phyloP scores from a whole-genome alignment of 345 rosid genomes.

The Eucalyptus brandiana region DNA sequence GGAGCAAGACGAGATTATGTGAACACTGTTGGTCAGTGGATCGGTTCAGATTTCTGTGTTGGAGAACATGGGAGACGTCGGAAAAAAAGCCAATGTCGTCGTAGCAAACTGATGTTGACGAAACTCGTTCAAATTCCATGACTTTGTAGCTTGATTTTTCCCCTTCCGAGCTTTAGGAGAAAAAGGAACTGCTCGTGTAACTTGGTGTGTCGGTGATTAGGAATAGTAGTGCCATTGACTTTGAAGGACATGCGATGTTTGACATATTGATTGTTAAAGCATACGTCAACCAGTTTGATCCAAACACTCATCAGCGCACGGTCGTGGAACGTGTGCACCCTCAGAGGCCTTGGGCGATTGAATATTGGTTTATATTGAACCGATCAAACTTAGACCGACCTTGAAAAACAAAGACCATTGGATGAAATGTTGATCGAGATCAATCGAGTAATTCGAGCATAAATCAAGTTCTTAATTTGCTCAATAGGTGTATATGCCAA shows the following conservation, averaged over 20 bases:
- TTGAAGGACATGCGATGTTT: not conserved
- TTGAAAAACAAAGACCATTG: rapidly evolving
- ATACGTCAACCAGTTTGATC: not conserved
- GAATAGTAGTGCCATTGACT: not conserved
- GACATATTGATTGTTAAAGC: not conserved
- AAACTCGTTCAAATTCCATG: not conserved
- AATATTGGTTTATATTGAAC: not conserved
- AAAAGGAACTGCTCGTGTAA: not conserved
- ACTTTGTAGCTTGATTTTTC: not conserved
- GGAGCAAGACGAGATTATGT: not conserved
- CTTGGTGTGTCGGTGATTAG: not conserved
- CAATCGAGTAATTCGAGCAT: rapidly evolving
- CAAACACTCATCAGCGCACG: not conserved
- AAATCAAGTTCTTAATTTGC: not conserved
- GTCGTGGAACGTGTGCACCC: not conserved
- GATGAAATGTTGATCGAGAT: not conserved
- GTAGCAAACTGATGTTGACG: not conserved
- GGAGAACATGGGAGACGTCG: not conserved
- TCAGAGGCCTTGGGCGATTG: not conserved
- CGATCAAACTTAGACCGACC: not conserved
- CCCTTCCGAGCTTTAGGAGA: not conserved
- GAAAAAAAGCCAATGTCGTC: not conserved
- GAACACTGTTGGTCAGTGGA: not conserved
- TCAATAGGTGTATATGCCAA: not conserved
- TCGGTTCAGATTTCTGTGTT: not conserved